Conservation (phyloP, 768 basidiomycete genomes). For the Kwoniella shandongensis region DNA sequence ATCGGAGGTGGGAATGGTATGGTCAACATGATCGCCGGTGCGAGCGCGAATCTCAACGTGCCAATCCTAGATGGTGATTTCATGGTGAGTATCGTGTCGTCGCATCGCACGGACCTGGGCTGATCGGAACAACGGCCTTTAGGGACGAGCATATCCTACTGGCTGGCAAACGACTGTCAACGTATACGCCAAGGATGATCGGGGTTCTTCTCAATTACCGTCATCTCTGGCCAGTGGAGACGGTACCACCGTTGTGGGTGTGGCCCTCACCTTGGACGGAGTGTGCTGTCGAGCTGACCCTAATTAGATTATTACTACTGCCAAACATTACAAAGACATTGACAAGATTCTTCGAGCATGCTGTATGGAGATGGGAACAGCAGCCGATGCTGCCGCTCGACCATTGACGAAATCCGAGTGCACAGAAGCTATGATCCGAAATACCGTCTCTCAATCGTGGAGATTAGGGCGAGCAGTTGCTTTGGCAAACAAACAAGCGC, state of each 20-base stretch:
- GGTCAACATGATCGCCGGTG: constrained; percentile 41
- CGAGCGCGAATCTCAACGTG: constrained; percentile 26
- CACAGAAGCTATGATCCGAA: constrained; percentile 56
- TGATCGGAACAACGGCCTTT: not conserved
- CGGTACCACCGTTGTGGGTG: constrained; percentile 42
- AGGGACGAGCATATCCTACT: constrained; percentile 51
- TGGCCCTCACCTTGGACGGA: too few relatives aligned
- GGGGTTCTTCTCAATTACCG: constrained; percentile 47
- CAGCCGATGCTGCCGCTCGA: constrained; percentile 57
- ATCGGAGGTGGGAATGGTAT: constrained; percentile 58
- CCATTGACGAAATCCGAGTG: constrained; percentile 56
- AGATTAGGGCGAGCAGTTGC: constrained; percentile 62
- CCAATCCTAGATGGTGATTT: constrained; percentile 44
- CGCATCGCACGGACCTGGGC: too few relatives aligned
- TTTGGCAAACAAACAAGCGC: constrained; percentile 24
- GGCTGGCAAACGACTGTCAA: constrained; percentile 46
- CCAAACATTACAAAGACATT: constrained; percentile 57
- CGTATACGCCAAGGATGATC: constrained; percentile 27
- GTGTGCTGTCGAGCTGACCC: not conserved
- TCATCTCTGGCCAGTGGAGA: constrained; percentile 54
- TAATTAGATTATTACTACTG: constrained; percentile 56
- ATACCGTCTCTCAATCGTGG: constrained; percentile 65
- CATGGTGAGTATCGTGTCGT: constrained; percentile 27
- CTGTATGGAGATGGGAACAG: constrained; percentile 58
- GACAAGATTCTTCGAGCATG: constrained; percentile 59